These are phyloP conservation scores for Tagetes patula DNA, from an alignment of 129 eudicot species.

Conservation along the genomic window DNA sequence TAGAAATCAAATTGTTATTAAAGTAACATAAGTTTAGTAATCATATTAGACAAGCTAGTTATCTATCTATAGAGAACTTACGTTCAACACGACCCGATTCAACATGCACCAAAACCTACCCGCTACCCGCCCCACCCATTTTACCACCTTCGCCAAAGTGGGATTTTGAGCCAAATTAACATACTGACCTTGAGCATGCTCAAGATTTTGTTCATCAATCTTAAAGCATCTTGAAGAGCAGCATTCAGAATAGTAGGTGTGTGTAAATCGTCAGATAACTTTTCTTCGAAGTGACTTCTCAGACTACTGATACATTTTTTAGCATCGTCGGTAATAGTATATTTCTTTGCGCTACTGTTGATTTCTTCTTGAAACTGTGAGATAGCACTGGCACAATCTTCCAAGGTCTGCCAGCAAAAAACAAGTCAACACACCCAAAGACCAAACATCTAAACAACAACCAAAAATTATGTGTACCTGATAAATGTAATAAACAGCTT, in stretches of 20 bases:
- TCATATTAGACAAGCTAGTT: background rate
- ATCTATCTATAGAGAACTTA: background rate
- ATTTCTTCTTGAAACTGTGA: conserved; percentile 39
- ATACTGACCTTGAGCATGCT: conserved; percentile 59
- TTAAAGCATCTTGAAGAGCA: conserved; percentile 65
- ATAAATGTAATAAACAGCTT: conserved; percentile 48
- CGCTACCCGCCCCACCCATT: background rate
- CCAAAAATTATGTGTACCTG: conserved; percentile 1
- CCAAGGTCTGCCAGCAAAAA: conserved; percentile 49
- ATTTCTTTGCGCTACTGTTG: conserved; percentile 33
- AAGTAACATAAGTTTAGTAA: background rate
- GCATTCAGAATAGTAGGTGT: conserved; percentile 59
- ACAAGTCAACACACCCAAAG: background rate
- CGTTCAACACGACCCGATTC: background rate
- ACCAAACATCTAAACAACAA: background rate
- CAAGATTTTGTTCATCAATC: conserved; percentile 48
- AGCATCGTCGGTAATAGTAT: conserved; percentile 40
- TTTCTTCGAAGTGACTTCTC: conserved; percentile 48
- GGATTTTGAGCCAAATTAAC: background rate
- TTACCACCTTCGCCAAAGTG: background rate
- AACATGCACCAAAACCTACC: background rate
- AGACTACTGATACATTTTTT: conserved; percentile 49
- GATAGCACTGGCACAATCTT: conserved; percentile 61
- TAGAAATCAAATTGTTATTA: background rate
- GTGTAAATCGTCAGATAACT: conserved; percentile 81